phyloP scores from a whole-genome alignment of 805 yeast genomes.

The Isabelozyma rhagii region DNA sequence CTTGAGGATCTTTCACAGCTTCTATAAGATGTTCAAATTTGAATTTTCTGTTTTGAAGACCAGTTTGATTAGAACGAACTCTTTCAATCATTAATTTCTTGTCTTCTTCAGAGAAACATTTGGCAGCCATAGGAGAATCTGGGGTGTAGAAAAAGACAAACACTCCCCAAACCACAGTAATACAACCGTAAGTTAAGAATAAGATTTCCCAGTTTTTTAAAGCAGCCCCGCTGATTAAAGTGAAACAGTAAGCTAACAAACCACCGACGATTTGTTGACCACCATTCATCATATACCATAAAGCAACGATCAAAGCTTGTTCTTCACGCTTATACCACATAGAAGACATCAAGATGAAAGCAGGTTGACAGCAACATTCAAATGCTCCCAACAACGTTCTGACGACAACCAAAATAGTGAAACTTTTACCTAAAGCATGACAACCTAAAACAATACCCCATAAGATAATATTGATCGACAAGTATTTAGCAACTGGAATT shows the following conservation, averaged over 20 bases:
- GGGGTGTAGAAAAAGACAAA: constrained; percentile 16
- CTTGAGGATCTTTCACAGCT: constrained; percentile 15
- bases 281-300: constrained; percentile 25
- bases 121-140: constrained; percentile 26
- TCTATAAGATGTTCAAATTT: constrained; percentile 17
- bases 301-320: constrained; percentile 27
- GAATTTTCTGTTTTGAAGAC: constrained; percentile 20
- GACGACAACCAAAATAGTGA: constrained; percentile 29
- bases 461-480: constrained; percentile 11
- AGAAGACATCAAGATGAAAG: constrained; percentile 31
- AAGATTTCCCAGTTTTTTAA: constrained; percentile 24
- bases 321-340: constrained; percentile 29
- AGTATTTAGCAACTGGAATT: constrained; percentile 16
- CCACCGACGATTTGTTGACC: constrained; percentile 23
- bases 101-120: constrained; percentile 31
- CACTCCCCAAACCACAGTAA: constrained; percentile 15
- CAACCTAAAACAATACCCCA: constrained; percentile 21
- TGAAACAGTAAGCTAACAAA: constrained; percentile 20
- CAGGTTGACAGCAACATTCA: constrained; percentile 34
- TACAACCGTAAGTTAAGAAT: constrained; percentile 16
- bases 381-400: constrained; percentile 32
- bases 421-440: constrained; percentile 30
- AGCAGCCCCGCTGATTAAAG: constrained; percentile 25
- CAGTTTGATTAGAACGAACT: constrained; percentile 20
- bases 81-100: constrained; percentile 16